Conservation (phyloP, 345 rosid species). For the Linum lewisii region DNA sequence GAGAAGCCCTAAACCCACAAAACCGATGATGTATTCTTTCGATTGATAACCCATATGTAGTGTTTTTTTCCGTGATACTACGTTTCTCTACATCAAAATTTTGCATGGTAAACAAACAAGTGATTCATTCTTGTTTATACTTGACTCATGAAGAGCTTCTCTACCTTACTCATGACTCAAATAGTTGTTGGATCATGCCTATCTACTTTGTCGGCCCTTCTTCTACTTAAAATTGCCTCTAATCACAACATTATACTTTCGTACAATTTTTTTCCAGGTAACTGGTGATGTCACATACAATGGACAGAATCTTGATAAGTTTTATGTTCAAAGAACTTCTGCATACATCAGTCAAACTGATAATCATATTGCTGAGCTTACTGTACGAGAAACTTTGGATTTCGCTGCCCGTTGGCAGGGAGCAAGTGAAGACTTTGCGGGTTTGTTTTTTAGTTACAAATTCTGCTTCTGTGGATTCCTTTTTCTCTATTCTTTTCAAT, state of each 20-base stretch:
- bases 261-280: slow-evolving; percentile 29
- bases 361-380: slow-evolving; percentile 76
- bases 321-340: slow-evolving; percentile 68
- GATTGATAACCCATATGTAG: too few species aligned
- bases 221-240: not conserved
- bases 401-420: slow-evolving; percentile 94
- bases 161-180: not conserved
- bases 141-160: too few species aligned
- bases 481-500: not conserved
- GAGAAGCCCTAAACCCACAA: too few species aligned
- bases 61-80: too few species aligned
- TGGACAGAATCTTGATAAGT: slow-evolving; percentile 53
- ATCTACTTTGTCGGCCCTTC: too few species aligned
- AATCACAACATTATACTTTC: not conserved
- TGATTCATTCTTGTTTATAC: too few species aligned
- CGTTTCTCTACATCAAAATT: too few species aligned
- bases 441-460: slow-evolving; percentile 20
- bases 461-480: not conserved
- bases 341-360: slow-evolving; percentile 93
- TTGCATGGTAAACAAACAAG: too few species aligned
- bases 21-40: too few species aligned
- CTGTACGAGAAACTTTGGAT: slow-evolving; percentile 92
- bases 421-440: slow-evolving; percentile 73
- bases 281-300: slow-evolving; percentile 71
- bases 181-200: too few species aligned